phyloP scores from a whole-genome alignment of 2,329 filamentous ascomycete genomes.

The Cercospora sp. region DNA sequence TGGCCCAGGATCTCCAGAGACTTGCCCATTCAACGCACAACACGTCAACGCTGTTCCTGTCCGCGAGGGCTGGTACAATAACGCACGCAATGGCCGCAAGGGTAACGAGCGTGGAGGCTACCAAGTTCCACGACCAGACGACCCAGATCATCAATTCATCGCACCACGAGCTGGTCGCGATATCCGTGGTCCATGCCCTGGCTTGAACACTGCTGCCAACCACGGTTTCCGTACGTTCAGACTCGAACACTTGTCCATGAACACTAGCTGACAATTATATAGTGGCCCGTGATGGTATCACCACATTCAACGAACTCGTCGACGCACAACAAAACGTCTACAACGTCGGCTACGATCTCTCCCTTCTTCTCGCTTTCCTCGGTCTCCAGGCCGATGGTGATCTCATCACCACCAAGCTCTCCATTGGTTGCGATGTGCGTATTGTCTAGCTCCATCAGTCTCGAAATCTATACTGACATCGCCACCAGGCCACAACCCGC shows the following conservation, averaged over 20 bases:
- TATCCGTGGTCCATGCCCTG: conserved; percentile 41
- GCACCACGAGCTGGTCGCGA: conserved; percentile 41
- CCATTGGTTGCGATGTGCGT: conserved; percentile 45
- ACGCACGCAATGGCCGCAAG: conserved; percentile 45
- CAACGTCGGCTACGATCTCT: conserved; percentile 47
- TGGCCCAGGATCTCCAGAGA: conserved; percentile 33
- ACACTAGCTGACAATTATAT: conserved; percentile 37
- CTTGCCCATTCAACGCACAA: conserved; percentile 44
- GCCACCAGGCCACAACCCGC: conserved; percentile 10
- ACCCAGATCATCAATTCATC: conserved; percentile 42
- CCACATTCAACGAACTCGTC: conserved; percentile 44
- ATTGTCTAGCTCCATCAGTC: too few relatives aligned
- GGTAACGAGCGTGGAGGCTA: conserved; percentile 47
- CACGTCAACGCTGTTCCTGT: conserved; percentile 42
- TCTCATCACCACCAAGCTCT: conserved; percentile 44
- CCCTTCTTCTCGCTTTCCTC: conserved; percentile 43
- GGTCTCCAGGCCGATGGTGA: conserved; percentile 47
- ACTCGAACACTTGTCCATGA: conserved; percentile 43
- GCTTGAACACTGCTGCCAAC: conserved; percentile 17
- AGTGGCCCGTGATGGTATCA: conserved; percentile 46
- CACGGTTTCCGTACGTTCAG: conserved; percentile 32
- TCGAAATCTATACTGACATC: not conserved
- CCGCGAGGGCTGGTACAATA: conserved; percentile 45
- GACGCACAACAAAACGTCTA: conserved; percentile 50
- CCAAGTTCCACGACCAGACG: conserved; percentile 47